Conservation (phyloP, 306 rosid genomes). For the Fagus sylvatica region DNA sequence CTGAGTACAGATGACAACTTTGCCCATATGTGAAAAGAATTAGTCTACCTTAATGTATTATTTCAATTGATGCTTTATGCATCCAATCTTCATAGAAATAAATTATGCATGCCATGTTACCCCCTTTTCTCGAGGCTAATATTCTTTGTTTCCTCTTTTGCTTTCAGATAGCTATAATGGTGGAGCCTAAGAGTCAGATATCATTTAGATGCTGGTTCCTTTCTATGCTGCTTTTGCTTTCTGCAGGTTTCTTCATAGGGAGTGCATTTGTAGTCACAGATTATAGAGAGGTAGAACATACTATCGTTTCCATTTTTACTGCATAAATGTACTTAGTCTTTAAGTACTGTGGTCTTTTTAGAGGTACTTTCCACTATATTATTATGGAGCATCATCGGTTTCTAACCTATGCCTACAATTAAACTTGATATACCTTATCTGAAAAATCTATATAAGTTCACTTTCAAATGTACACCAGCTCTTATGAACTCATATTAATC, state of each 20-base stretch:
- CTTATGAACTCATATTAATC: background rate
- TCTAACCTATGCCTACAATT: background rate
- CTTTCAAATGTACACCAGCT: background rate
- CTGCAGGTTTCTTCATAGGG: slow-evolving; percentile 32
- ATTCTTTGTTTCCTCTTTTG: background rate
- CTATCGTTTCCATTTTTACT: background rate
- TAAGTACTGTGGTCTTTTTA: background rate
- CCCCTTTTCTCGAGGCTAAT: background rate
- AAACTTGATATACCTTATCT: background rate
- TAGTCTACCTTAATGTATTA: background rate
- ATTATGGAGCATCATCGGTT: background rate
- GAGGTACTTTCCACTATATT: background rate
- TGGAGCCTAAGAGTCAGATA: slow-evolving; percentile 10
- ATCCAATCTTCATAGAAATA: background rate
- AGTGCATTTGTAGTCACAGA: slow-evolving; percentile 29
- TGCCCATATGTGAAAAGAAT: background rate
- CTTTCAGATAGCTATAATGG: slow-evolving; percentile 9
- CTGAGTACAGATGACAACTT: background rate
- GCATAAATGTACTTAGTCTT: background rate
- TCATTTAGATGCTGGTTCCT: slow-evolving; percentile 20
- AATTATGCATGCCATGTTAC: background rate
- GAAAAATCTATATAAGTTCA: background rate
- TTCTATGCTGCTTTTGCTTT: slow-evolving; percentile 17
- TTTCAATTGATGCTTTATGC: background rate
- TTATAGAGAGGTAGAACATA: slow-evolving; percentile 31